Evolutionary conservation across 345 rosid genomes (phyloP).

Genomic region (Euphorbia peplus): DNA sequence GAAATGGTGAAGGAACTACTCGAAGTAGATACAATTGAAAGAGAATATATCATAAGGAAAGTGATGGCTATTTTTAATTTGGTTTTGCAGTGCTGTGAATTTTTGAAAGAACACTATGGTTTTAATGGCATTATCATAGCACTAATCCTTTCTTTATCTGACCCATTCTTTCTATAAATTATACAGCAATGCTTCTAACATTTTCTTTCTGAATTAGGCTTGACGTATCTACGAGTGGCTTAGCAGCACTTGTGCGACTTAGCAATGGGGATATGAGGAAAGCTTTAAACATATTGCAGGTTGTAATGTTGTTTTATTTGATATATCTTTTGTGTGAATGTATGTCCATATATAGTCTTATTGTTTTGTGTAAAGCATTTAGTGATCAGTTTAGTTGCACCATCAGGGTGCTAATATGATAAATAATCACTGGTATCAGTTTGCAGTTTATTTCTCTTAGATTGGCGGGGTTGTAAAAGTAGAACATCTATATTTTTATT

Average conservation of each 20-base stretch:
- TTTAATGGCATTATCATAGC: neutral
- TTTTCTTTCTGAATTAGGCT: conserved; percentile 45
- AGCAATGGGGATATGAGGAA: conserved; percentile 99
- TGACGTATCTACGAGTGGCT: conserved; percentile 70
- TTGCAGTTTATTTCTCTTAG: neutral
- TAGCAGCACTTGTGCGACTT: conserved; percentile 77
- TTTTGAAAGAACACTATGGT: neutral
- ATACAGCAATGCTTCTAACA: conserved; percentile 1
- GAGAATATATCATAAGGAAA: neutral
- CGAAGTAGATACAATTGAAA: neutral
- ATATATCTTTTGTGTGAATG: neutral
- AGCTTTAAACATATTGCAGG: conserved; percentile 97
- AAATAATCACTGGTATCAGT: neutral
- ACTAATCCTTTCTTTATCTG: neutral
- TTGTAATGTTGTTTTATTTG: conserved; percentile 21
- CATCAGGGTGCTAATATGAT: neutral
- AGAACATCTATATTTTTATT: neutral
- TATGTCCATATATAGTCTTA: neutral
- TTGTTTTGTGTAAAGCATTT: neutral
- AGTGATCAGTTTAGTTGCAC: neutral
- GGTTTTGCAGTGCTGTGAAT: neutral
- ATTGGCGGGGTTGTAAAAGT: neutral
- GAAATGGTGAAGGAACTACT: neutral
- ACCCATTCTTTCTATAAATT: neutral
- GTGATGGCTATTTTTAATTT: neutral